phyloP scores from a whole-genome alignment of 1,284 basidiomycete species.

The Ganoderma lingzhi region DNA sequence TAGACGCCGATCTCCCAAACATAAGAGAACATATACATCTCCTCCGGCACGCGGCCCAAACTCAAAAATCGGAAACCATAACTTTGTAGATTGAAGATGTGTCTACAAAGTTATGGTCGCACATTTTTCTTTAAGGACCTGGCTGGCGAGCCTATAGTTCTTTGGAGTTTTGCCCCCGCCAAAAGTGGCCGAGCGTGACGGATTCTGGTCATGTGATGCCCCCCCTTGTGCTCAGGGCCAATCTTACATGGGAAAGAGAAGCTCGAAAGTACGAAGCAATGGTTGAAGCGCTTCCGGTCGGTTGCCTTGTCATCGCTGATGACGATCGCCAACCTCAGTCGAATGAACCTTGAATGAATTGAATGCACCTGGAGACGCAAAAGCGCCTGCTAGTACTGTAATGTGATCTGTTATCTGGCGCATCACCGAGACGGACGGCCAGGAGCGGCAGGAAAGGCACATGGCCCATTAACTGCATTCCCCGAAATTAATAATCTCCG shows the following conservation, averaged over 20 bases:
- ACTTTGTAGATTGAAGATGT: too few relatives aligned
- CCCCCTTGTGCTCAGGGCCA: too few relatives aligned
- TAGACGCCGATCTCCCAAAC: too few relatives aligned
- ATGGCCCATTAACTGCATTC: constrained; percentile 12
- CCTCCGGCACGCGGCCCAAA: too few relatives aligned
- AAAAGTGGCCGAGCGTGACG: too few relatives aligned
- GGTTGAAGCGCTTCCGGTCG: constrained; percentile 24
- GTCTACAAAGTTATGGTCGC: too few relatives aligned
- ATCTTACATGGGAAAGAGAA: constrained; percentile 14
- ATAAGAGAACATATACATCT: too few relatives aligned
- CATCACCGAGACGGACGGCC: constrained; percentile 28
- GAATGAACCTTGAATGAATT: constrained; percentile 26
- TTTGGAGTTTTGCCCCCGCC: too few relatives aligned
- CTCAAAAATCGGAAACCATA: too few relatives aligned
- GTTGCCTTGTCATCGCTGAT: constrained; percentile 34
- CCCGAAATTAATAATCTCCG: background rate
- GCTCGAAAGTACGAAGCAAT: constrained; percentile 25
- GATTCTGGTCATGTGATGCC: too few relatives aligned
- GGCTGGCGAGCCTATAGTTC: too few relatives aligned
- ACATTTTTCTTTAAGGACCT: too few relatives aligned
- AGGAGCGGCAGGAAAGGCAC: constrained; percentile 25
- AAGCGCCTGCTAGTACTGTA: background rate
- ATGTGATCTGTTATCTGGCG: constrained; percentile 30
- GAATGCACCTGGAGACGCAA: constrained; percentile 28
- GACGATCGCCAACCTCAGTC: constrained; percentile 33